phyloP scores from a whole-genome alignment of 208 protist species.

The Leptomonas seymouri region DNA sequence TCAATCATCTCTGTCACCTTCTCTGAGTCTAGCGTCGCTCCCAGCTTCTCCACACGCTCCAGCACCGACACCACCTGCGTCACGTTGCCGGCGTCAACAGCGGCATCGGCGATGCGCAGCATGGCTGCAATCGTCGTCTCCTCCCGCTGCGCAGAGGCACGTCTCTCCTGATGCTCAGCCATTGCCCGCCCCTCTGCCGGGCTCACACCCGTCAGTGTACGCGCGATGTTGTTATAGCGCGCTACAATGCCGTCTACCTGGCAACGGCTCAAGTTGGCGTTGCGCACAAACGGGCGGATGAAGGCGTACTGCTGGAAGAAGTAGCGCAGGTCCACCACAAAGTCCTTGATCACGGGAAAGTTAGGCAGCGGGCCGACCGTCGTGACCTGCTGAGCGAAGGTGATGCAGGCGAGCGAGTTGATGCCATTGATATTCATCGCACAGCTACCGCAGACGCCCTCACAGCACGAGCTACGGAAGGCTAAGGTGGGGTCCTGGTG shows the following conservation, averaged over 20 bases:
- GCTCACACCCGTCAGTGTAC: conserved; percentile 65
- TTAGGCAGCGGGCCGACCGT: conserved; percentile 89
- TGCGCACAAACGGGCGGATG: conserved; percentile 90
- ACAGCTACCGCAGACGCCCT: conserved; percentile 93
- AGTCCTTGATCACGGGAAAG: conserved; percentile 93
- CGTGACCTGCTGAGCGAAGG: conserved; percentile 82
- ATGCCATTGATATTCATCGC: conserved; percentile 96
- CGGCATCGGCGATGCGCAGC: conserved; percentile 63
- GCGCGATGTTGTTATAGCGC: conserved; percentile 73
- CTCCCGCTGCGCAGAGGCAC: conserved; percentile 14
- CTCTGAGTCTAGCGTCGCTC: conserved; percentile 47
- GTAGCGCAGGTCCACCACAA: conserved; percentile 90
- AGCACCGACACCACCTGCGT: conserved; percentile 59
- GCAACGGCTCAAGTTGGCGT: conserved; percentile 84
- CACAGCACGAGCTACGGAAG: conserved; percentile 91
- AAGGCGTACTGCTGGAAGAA: conserved; percentile 93
- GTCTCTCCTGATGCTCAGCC: conserved; percentile 17
- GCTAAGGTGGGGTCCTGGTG: conserved; percentile 92
- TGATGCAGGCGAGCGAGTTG: conserved; percentile 93
- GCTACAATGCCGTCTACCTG: conserved; percentile 78
- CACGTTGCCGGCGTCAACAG: conserved; percentile 68
- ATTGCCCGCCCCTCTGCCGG: conserved; percentile 39
- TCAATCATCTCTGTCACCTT: conserved; percentile 71
- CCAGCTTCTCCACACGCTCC: conserved; percentile 55
- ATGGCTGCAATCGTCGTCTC: conserved; percentile 40